Base-by-base conservation (phyloP, 345 rosid species). In the Aethionema arabicum region DNA sequence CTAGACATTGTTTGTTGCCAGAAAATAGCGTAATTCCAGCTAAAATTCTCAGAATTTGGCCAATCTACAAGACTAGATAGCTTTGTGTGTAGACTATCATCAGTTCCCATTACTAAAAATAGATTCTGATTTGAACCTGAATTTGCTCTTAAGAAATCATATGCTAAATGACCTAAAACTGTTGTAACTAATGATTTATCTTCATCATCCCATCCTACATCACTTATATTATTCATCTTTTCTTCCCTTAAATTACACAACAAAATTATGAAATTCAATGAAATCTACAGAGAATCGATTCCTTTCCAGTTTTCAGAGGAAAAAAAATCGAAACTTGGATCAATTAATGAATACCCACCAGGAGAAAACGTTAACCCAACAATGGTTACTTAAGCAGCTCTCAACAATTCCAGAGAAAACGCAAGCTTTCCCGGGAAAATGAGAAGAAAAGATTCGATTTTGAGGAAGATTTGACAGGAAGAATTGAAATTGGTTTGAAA, bases 11-110 rank as follows among this genome's bases (percentile, higher is more conserved):
- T 87, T 52, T 90, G 82, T 52, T 93, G 99, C 99, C 99, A 93
- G 72, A 90, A 84, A 37, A 93, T 81, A 0, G 99, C 96, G 5
- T 90, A 93, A 76, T 86, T 93, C 99, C 99, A 93, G 75, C 99
- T 87, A 59, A 93, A 93, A 78, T 78, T 85, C 11, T 88, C 82
- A 0, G 74, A 59, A 74, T 79, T 68, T 8, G 96, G 97, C 8
- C 73, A 69, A 54, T 93, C 99, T 47, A 93, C 99, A 11, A 93
- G 90, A 79, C 85, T 87, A 42, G 95, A 84, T 39, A 93, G 88
- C 88, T 90, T 93, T 74, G 75, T 82, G 50, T 93, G 92, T 53
- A 93, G 68, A 73, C 72, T 78, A 61, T 90, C 96, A 51, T 84
- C 95, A 51, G 77, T 84, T 21, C 81, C 86, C 32, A 85, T 55